These are phyloP conservation scores for Phragmites australis DNA, from an alignment of 176 grass and related monocot species.

Conservation along the genomic window DNA sequence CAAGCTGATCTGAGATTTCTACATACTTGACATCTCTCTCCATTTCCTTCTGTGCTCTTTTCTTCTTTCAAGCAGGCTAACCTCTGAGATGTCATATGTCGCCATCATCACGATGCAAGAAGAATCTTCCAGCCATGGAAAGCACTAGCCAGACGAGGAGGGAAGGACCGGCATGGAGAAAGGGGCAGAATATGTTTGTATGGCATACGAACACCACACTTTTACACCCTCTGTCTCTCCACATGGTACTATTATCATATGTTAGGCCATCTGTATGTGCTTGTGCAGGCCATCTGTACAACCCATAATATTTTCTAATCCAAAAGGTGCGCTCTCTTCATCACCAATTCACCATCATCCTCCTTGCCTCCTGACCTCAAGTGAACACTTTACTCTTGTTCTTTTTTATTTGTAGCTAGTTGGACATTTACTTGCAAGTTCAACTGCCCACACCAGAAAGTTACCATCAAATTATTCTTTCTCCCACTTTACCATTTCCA, in stretches of 20 bases:
- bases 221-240: constrained; percentile 10
- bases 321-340: constrained; percentile 29
- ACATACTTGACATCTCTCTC: background rate
- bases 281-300: constrained; percentile 36
- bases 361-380: constrained; percentile 25
- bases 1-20: too few relatives aligned
- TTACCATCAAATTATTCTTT: constrained; percentile 38
- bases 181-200: constrained; percentile 29
- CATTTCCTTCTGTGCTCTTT: background rate
- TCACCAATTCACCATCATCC: constrained; percentile 19
- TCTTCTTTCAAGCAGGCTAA: constrained; percentile 24
- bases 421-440: constrained; percentile 24
- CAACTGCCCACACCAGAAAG: constrained; percentile 45
- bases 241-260: constrained; percentile 56
- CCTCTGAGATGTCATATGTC: constrained; percentile 37
- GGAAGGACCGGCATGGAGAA: background rate
- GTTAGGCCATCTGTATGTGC: constrained; percentile 40
- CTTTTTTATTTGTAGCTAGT: constrained; percentile 1
- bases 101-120: constrained; percentile 21
- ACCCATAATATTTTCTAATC: constrained; percentile 30
- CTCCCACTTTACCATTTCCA: constrained; percentile 29
- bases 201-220: constrained; percentile 16
- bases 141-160: constrained; percentile 31
- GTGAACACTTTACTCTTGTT: background rate
- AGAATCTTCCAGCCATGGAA: constrained; percentile 55